A percentile compares a stretch with the other conserved stretches of the same genome.
Conservation (phyloP, 306 rosid genomes). For the Psophocarpus tetragonolobus region DNA sequence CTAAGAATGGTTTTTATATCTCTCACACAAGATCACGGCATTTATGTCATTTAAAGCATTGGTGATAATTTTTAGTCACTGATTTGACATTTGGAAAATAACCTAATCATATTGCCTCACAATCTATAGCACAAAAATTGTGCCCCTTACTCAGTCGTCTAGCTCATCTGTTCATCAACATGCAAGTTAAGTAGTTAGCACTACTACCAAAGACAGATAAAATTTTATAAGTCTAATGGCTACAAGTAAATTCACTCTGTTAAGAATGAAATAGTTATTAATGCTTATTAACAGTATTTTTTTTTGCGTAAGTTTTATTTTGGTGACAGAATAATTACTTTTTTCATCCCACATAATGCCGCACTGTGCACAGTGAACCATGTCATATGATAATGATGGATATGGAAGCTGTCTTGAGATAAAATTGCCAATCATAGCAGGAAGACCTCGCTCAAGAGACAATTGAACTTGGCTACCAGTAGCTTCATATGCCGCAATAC, state of each 20-base stretch:
- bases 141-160: conserved; percentile 4
- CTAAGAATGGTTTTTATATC: too few species aligned
- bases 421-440: conserved; percentile 91
- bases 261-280: conserved; percentile 23
- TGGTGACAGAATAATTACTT: too few species aligned
- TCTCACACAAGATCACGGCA: too few species aligned
- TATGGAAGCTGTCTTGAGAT: conserved; percentile 83
- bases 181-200: conserved; percentile 46
- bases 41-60: too few species aligned
- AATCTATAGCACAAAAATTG: too few species aligned
- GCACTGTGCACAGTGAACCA: conserved; percentile 98
- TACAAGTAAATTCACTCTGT: conserved; percentile 14
- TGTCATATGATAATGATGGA: conserved; percentile 89
- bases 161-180: conserved; percentile 46
- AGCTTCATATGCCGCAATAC: conserved; percentile 92
- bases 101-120: too few species aligned
- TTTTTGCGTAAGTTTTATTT: too few species aligned
- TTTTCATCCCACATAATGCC: conserved; percentile 86
- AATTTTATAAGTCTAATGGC: neutral
- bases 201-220: conserved; percentile 14
- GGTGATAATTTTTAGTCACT: too few species aligned
- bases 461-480: conserved; percentile 99
- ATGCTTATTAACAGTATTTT: conserved; percentile 6
- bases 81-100: too few species aligned
- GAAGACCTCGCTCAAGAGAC: conserved; percentile 99